phyloP scores from a whole-genome alignment of 495 filamentous ascomycete genomes.

The Umbilicaria muhlenbergii region DNA sequence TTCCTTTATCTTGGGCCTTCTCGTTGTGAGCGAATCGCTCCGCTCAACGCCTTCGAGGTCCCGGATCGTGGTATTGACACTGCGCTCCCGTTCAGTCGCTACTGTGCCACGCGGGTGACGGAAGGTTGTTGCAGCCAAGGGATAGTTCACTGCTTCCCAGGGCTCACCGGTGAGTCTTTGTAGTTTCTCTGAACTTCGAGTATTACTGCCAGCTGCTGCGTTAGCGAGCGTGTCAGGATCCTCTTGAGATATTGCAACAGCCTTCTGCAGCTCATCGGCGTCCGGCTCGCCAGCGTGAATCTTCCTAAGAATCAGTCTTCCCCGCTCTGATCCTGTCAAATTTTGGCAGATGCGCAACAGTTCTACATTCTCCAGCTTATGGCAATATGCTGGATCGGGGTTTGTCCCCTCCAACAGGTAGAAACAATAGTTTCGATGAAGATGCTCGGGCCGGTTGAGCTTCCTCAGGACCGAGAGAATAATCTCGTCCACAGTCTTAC shows the following conservation, averaged over 20 bases:
- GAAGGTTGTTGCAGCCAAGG: slow-evolving; percentile 60
- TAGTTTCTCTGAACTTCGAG: slow-evolving; percentile 59
- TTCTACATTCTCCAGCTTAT: slow-evolving; percentile 68
- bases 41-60: slow-evolving; percentile 40
- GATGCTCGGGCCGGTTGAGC: slow-evolving; percentile 57
- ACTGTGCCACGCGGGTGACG: slow-evolving; percentile 15
- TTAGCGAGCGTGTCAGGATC: slow-evolving; percentile 57
- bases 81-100: slow-evolving; percentile 40
- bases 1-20: slow-evolving; percentile 42
- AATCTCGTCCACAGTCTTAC: slow-evolving; percentile 80
- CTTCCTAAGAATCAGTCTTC: slow-evolving; percentile 77
- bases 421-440: slow-evolving; percentile 68
- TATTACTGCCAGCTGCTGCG: slow-evolving; percentile 43
- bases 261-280: slow-evolving; percentile 60
- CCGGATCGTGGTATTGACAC: slow-evolving; percentile 32
- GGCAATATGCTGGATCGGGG: slow-evolving; percentile 58
- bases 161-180: slow-evolving; percentile 72
- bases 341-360: slow-evolving; percentile 66
- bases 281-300: slow-evolving; percentile 78
- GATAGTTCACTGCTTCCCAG: slow-evolving; percentile 68
- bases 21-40: slow-evolving; percentile 23
- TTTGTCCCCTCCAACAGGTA: slow-evolving; percentile 72
- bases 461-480: slow-evolving; percentile 75
- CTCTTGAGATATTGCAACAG: slow-evolving; percentile 68
- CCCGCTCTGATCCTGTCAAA: slow-evolving; percentile 55